phyloP scores from a whole-genome alignment of 345 rosid species.

The Citrus sinensis region DNA sequence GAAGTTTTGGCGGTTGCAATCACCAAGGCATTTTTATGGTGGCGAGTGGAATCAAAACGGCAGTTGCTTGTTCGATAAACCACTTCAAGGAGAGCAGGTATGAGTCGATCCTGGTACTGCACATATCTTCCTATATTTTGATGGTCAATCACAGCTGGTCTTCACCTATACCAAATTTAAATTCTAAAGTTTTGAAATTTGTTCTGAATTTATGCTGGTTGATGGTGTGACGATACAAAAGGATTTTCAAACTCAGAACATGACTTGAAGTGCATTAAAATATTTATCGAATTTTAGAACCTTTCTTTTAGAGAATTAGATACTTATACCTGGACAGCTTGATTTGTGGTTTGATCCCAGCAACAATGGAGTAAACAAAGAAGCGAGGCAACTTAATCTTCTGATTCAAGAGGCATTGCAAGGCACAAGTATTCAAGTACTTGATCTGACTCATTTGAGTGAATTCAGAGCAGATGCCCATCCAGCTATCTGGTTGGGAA shows the following conservation, averaged over 20 bases:
- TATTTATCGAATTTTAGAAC: neutral
- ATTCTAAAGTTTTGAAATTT: neutral
- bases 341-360: conserved; percentile 93
- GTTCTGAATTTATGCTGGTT: neutral
- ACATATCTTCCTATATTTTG: neutral
- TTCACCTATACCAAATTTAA: neutral
- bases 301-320: neutral
- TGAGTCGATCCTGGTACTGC: neutral
- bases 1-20: conserved; percentile 92
- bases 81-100: conserved; percentile 73
- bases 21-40: conserved; percentile 86
- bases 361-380: conserved; percentile 82
- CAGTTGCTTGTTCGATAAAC: conserved; percentile 74
- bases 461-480: conserved; percentile 96
- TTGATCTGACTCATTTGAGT: conserved; percentile 72
- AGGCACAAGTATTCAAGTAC: conserved; percentile 51
- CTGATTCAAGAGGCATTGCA: conserved; percentile 41
- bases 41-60: conserved; percentile 98
- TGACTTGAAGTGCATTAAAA: neutral
- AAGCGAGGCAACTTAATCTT: conserved; percentile 68
- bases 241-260: neutral
- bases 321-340: conserved; percentile 67
- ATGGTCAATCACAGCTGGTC: neutral
- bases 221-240: neutral
- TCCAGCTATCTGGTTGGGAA: conserved; percentile 93